Percentiles rank a stretch among this genome's conserved stretches.
Conservation (phyloP, 2,329 filamentous ascomycete species). For the Diaporthe eres region DNA sequence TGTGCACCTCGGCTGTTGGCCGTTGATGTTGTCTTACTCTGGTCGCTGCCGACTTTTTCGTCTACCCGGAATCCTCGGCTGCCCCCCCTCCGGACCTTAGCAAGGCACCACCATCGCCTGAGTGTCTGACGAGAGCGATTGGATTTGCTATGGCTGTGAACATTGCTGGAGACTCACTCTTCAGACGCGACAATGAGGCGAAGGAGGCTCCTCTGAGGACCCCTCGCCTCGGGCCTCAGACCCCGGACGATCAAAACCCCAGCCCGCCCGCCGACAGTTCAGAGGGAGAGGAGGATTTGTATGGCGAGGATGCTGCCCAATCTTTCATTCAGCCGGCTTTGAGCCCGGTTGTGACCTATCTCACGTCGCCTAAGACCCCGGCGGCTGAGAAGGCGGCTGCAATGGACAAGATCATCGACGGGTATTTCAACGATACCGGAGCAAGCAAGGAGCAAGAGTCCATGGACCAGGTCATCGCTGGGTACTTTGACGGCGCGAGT, state of each 20-base stretch:
- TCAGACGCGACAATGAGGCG: background rate
- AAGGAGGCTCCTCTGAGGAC: background rate
- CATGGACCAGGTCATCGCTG: slow-evolving; percentile 33
- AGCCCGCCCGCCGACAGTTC: slow-evolving; percentile 40
- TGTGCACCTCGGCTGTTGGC: slow-evolving; percentile 18
- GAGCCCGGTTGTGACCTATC: slow-evolving; percentile 68
- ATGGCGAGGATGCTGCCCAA: slow-evolving; percentile 69
- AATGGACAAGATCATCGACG: slow-evolving; percentile 59
- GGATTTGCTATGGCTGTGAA: slow-evolving; percentile 13
- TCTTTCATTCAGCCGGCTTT: slow-evolving; percentile 73
- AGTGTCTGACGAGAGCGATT: background rate
- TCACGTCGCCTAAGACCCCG: slow-evolving; percentile 68
- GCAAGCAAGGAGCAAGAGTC: slow-evolving; percentile 36
- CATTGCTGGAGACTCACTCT: background rate
- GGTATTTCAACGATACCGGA: slow-evolving; percentile 51
- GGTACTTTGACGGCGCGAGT: slow-evolving; percentile 22
- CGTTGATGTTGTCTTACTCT: slow-evolving; percentile 11
- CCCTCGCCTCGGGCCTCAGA: slow-evolving; percentile 19
- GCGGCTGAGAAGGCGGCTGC: slow-evolving; percentile 71
- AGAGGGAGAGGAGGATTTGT: slow-evolving; percentile 54
- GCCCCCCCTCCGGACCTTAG: background rate
- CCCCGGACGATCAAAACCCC: slow-evolving; percentile 19
- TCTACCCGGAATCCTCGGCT: slow-evolving; percentile 36
- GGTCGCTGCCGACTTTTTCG: slow-evolving; percentile 12
- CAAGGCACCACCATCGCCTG: background rate